These are phyloP conservation scores for Acanthamoeba culbertsoni DNA, from an alignment of 208 protist genomes.

Conservation along the genomic window DNA sequence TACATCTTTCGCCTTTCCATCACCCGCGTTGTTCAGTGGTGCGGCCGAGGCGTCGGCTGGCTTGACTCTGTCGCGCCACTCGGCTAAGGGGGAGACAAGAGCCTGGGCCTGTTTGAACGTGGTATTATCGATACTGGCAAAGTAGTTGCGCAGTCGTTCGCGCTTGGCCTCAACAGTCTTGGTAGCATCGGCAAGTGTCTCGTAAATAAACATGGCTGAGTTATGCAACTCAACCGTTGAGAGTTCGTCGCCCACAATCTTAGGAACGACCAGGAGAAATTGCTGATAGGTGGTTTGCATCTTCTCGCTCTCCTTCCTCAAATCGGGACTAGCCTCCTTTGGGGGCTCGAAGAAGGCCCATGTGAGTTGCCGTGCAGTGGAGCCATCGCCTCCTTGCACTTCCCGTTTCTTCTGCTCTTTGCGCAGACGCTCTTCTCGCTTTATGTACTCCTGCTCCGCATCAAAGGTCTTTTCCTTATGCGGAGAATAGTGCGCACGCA, in stretches of 20 bases:
- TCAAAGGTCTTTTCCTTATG: slow-evolving; percentile 45
- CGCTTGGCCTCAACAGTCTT: neutral
- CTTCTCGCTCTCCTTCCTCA: neutral
- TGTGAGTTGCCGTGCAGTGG: neutral
- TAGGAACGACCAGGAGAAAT: neutral
- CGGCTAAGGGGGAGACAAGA: neutral
- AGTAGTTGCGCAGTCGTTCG: slow-evolving; percentile 27
- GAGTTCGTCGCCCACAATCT: slow-evolving; percentile 42
- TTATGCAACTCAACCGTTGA: neutral
- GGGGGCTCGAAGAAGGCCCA: slow-evolving; percentile 20
- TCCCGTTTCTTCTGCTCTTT: neutral
- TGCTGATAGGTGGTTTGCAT: neutral
- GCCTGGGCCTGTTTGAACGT: slow-evolving; percentile 6
- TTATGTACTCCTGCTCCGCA: neutral
- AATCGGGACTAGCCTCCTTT: neutral
- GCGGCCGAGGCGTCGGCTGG: neutral
- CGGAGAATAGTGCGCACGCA: slow-evolving; percentile 25
- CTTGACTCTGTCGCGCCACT: neutral
- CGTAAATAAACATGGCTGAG: slow-evolving; percentile 41
- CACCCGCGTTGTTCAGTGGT: neutral
- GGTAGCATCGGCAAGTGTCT: neutral
- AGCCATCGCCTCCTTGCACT: neutral
- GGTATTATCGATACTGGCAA: neutral
- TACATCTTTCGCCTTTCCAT: neutral
- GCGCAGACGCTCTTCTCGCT: neutral